Base-by-base conservation (phyloP, 495 filamentous ascomycete species). In the Penicillium cataractarum region DNA sequence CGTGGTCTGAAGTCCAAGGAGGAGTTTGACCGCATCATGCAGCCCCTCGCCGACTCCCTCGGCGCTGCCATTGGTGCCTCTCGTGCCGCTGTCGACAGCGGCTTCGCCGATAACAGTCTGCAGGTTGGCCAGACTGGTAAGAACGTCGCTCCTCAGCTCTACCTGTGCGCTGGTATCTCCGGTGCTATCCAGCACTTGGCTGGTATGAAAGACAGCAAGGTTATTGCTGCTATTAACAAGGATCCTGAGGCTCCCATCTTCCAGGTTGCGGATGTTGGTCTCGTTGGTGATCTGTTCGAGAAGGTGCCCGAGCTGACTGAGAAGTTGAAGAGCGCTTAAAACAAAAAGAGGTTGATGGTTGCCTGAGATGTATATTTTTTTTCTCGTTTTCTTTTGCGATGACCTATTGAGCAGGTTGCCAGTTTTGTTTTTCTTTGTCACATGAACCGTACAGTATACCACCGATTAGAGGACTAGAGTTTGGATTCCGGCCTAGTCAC, bases 181-280 rank as follows among this genome's bases (percentile, higher is more conserved):
- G 95, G 95, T 50, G 95, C 95, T 24, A 99, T 99, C 65, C 95
- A 99, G 79, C 95, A 99, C 84, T 80, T 99, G 77, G 96, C 96
- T 44, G 95, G 95, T 72, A 99, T 99, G 95, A 99, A 99, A 86
- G 95, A 99, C 74, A 96, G 92, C 82, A 99, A 99, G 83, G 96
- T 99, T 62, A 99, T 99, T 83, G 96, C 93, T 39, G 92, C 91
- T 31, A 98, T 99, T 74, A 98, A 99, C 83, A 99, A 99, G 83
- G 95, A 98, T 69, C 80, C 86, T 2, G 95, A 99, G 78, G 95
- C 94, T 56, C 95, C 95, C 3, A 99, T 99, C 64, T 98, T 99
- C 84, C 96, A 99, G 78, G 86, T 99, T 63, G 96, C 95, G 24
- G 95, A 99, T 74, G 92, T 97, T 50, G 95, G 95, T 12, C 80